Base-by-base conservation (phyloP, 345 rosid species). In the Sapria himalayana region DNA sequence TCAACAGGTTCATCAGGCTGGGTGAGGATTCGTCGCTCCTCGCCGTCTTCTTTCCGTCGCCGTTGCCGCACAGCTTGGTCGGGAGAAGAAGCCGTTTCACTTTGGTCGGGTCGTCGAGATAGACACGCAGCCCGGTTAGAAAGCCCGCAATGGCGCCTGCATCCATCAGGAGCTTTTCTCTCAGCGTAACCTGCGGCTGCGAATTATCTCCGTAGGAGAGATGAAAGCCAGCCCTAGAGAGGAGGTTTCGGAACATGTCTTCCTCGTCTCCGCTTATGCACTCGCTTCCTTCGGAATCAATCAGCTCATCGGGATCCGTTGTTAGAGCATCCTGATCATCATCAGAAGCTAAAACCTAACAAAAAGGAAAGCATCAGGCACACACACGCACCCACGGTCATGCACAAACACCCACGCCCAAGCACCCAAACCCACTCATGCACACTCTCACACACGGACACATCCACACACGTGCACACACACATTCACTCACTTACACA, bases 131-230 rank as follows among this genome's bases (percentile, higher is more conserved):
- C 22, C 95, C 85, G 14, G 96, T 77, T 50, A 91, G 69, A 70
- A 91, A 91, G 60, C 99, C 96, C 39, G 99, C 92, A 58, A 91
- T 80, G 17, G 99, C 94, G 39, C 99, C 92, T 29, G 99, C 99
- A 63, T 91, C 99, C 93, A 84, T 91, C 45, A 91, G 64, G 65
- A 84, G 96, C 70, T 84, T 91, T 61, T 79, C 92, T 38, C 81
- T 63, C 49, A 79, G 62, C 13, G 81, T 79, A 43, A 79, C 78
- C 69, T 84, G 92, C 34, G 94, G 96, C 38, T 80, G 80, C 43
- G 92, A 80, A 70, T 78, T 84, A 53, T 91, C 99, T 37, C 92
- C 89, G 57, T 74, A 84, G 4, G 89, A 63, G 47, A 91, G 80
- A 61, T 84, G 99, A 62, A 91, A 80, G 39, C 99, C 96, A 62